Base-by-base conservation (phyloP, 1,284 basidiomycete species). In the Volvariella volvacea region DNA sequence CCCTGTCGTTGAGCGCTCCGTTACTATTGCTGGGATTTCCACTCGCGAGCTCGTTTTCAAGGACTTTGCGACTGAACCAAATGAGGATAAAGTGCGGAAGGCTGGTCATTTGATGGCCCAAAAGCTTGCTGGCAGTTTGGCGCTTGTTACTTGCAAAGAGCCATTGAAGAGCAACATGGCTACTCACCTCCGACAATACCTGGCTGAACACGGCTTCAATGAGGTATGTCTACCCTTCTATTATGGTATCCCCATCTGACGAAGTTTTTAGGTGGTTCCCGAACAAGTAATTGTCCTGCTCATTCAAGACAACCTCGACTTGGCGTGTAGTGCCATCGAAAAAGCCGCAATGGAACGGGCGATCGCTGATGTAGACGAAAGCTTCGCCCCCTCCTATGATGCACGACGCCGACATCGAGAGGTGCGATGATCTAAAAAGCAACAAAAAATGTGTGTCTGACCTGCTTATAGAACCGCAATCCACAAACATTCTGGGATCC, bases 321-420 rank as follows among this genome's bases (percentile, higher is more conserved):
- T 93, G 43, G 95, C 95, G 14, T 98, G 95, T 62, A 79, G 83
- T 45, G 90, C 94, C 4, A 93, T 99, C 51, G 94, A 98, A 67
- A 95, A 92, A 61, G 94, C 94, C 6, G 96, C 96, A 1, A 97
- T 97, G 89, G 94, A 99, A 57, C 85, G 93, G 53, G 94, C 94
- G 1, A 78, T 92, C 42, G 77, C 83, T n/a, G 96, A 99, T 57
- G 89, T 98, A 15, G 96, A 99, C 59, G 92, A 95, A 52, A 83
- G 83, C 28, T 88, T 99, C 48, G 75, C 80, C 3, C 59, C 77
- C 22, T 87, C 92, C 9, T 98, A 93, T 58, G 85, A 92, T 33
- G 73, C 78, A 40, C 79, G 96, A 47, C 82, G 91, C 52, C 84
- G 90, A 45, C 93, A 98, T 63, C 80, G 90, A 49, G 91, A 95